Percentiles rank a stretch among this genome's conserved stretches.
These are phyloP conservation scores for Lasiodiplodia theobromae DNA, from an alignment of 2,329 filamentous ascomycete species.

Conservation along the genomic window DNA sequence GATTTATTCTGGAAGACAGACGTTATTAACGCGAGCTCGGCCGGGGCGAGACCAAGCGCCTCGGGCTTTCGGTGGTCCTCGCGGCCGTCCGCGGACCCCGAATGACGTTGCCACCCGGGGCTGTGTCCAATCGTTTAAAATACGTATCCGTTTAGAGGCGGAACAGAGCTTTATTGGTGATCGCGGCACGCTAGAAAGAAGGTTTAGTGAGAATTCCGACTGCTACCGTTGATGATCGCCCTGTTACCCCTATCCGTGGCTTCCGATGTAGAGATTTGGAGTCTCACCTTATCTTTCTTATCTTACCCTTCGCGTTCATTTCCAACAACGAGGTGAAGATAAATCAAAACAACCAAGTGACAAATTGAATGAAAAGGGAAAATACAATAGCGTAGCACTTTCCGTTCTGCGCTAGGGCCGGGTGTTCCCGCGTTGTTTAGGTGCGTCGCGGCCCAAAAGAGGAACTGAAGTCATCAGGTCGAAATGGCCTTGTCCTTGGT, in stretches of 20 bases:
- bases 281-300: too few relatives aligned
- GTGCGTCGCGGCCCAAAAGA: too few relatives aligned
- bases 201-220: neutral
- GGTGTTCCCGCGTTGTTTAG: too few relatives aligned
- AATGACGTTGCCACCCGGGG: neutral
- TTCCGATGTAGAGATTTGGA: neutral
- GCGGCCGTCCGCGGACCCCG: neutral
- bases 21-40: neutral
- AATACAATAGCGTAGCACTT: too few relatives aligned
- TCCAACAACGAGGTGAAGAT: too few relatives aligned
- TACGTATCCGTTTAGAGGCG: neutral
- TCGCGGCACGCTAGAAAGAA: neutral
- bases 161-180: constrained; percentile 7
- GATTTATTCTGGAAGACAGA: neutral
- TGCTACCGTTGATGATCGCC: neutral
- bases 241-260: neutral
- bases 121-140: neutral
- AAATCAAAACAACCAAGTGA: too few relatives aligned
- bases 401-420: too few relatives aligned
- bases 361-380: too few relatives aligned
- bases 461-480: too few relatives aligned
- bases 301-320: too few relatives aligned
- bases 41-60: neutral
- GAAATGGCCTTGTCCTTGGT: too few relatives aligned
- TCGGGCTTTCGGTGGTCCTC: neutral